Evolutionary conservation across 371 early-diverging fungal genomes (phyloP).

Genomic region (Haplosporangium sp.): DNA sequence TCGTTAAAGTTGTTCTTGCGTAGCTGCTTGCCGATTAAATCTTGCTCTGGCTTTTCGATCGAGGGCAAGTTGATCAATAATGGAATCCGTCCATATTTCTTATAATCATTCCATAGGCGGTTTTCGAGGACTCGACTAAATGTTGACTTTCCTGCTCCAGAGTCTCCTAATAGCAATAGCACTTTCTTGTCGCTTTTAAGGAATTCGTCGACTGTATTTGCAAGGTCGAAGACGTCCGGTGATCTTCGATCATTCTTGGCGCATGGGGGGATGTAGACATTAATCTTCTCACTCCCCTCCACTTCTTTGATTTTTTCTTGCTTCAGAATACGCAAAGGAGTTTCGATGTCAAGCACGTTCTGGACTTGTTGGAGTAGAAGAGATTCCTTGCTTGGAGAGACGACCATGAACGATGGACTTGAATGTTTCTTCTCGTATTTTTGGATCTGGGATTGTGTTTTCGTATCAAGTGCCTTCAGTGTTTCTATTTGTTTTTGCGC

Average conservation of each 20-base stretch:
- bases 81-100: slow-evolving; percentile 4
- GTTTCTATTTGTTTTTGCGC: not conserved
- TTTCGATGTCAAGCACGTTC: slow-evolving; percentile 3
- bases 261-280: slow-evolving; percentile 6
- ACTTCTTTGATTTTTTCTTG: not conserved
- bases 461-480: not conserved
- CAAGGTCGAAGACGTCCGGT: not conserved
- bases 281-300: not conserved
- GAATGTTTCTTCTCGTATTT: not conserved
- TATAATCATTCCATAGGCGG: slow-evolving; percentile 12
- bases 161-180: slow-evolving; percentile 20
- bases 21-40: slow-evolving; percentile 15
- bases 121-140: slow-evolving; percentile 8
- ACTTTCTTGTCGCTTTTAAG: slow-evolving; percentile 10
- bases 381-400: not conserved
- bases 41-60: slow-evolving; percentile 5
- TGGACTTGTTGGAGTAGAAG: slow-evolving; percentile 1
- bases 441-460: not conserved
- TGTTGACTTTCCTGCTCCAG: slow-evolving; percentile 22
- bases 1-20: not conserved
- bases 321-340: slow-evolving; percentile 3
- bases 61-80: slow-evolving; percentile 9
- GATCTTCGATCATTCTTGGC: slow-evolving; percentile 6
- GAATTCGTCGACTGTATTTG: slow-evolving; percentile 5
- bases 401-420: not conserved